Conservation (phyloP, 2,329 filamentous ascomycete species). For the Diaporthe capsici region DNA sequence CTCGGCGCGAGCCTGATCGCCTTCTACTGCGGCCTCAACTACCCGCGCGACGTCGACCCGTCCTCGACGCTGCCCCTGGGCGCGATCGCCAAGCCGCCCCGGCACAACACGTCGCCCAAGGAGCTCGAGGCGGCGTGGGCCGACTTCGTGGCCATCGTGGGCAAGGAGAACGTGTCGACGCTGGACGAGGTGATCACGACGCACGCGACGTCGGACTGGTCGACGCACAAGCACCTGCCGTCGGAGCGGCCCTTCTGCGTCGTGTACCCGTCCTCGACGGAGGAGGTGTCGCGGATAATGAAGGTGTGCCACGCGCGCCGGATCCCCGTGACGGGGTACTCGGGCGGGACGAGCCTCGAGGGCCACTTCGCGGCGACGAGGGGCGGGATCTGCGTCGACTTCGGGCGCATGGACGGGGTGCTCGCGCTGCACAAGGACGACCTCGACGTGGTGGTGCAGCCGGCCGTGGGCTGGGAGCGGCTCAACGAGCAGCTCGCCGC, state of each 20-base stretch:
- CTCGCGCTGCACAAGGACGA: conserved; percentile 82
- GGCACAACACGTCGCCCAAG: conserved; percentile 71
- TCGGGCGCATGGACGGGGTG: conserved; percentile 87
- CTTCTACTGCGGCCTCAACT: conserved; percentile 72
- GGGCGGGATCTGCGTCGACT: conserved; percentile 89
- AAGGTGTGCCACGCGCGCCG: conserved; percentile 85
- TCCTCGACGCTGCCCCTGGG: conserved; percentile 72
- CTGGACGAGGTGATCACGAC: conserved; percentile 65
- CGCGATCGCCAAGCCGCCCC: conserved; percentile 60
- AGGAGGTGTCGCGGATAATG: conserved; percentile 89
- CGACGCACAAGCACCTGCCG: conserved; percentile 53
- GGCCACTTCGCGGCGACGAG: conserved; percentile 88
- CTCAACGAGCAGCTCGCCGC: conserved; percentile 79
- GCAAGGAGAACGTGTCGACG: conserved; percentile 76
- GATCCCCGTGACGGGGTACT: conserved; percentile 90
- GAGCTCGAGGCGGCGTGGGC: conserved; percentile 79
- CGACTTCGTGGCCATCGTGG: conserved; percentile 76
- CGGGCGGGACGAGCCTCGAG: conserved; percentile 90
- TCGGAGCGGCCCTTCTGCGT: conserved; percentile 37
- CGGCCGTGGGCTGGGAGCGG: conserved; percentile 83
- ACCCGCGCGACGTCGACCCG: conserved; percentile 64
- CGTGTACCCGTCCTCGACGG: conserved; percentile 68
- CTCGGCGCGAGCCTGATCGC: conserved; percentile 65
- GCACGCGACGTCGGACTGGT: conserved; percentile 75
- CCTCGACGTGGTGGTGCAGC: conserved; percentile 80